Evolutionary conservation across 2,329 filamentous ascomycete genomes (phyloP), one percentile per base, ranked within the genome.

Genomic region (Colletotrichum spaethianum): DNA sequence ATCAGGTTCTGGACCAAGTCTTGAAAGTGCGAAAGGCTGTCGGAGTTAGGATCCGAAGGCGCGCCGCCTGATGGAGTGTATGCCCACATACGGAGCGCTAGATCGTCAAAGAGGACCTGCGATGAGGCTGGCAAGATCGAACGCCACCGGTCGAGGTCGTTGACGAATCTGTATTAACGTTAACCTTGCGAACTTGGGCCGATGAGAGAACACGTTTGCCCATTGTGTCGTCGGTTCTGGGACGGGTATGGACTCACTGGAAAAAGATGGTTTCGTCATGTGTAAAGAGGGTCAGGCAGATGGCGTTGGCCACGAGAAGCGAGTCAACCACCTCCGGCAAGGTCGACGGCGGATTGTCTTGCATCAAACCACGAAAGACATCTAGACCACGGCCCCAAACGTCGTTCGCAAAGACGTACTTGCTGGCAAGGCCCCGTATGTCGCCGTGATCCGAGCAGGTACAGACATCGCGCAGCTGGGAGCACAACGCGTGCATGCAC

Each of bases 121-220:
- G 77, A 76, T 11, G 62, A 44, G 8, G 61, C 56, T 0, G 73
- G 63, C 5, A 79, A 36, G 2, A 77, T 20, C 2, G 73, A 61
- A 38, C 74, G 78, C 78, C 78, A 80, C 14, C 78, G 74, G 7
- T 73, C 65, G 4, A 80, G 63, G 60, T 80, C 78, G 11, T 74
- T 69, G 5, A 67, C 61, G 36, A 80, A 80, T 16, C 78, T 80
- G 18, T n/a, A 1, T 14, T 31, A 11, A 8, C 7, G 9, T 68
- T 4, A 68, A 42, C 9, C 16, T 48, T 1, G 44, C 33, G 4
- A 26, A 38, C 28, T 18, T 2, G 36, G n/a, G 14, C 33, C n/a
- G 14, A 16, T 12, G 26, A 6, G 14, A 16, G 2, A 5, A 0
- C 2, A 6, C 36, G 5, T 14, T 31, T 23, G 18, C 40, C 18